Conservation (phyloP, 176 grass and related monocot species). For the Avena atlantica region DNA sequence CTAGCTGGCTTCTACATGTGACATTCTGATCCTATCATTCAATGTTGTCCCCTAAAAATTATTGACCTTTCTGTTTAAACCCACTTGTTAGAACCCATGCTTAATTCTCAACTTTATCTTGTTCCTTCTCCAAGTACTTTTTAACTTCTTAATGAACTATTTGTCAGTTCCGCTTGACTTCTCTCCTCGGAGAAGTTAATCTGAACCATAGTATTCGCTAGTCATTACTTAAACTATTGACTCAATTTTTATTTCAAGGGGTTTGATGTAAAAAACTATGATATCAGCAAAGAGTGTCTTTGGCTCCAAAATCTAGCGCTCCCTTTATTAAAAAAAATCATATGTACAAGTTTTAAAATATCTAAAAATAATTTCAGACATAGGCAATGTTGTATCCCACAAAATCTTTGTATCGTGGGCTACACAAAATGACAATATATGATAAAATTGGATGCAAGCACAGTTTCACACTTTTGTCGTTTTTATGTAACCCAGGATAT, state of each 20-base stretch:
- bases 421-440: no score
- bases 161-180: slow-evolving; percentile 1
- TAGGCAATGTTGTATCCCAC: no score
- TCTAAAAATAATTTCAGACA: no score
- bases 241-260: background rate
- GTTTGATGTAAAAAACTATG: background rate
- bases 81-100: background rate
- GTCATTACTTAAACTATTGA: background rate
- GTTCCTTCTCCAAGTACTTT: background rate
- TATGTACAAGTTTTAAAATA: no score
- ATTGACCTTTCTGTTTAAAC: background rate
- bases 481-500: no score
- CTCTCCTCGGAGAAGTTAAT: background rate
- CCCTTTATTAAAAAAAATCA: no score
- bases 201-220: background rate
- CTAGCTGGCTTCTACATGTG: background rate
- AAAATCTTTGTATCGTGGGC: no score
- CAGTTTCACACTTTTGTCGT: no score
- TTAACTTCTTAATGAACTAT: background rate
- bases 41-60: background rate
- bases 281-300: no score
- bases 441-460: no score
- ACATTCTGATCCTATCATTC: background rate
- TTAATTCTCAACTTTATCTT: background rate
- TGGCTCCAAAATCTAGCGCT: no score